Conservation (phyloP, 768 basidiomycete species). For the Rhodotorula toruloides region DNA sequence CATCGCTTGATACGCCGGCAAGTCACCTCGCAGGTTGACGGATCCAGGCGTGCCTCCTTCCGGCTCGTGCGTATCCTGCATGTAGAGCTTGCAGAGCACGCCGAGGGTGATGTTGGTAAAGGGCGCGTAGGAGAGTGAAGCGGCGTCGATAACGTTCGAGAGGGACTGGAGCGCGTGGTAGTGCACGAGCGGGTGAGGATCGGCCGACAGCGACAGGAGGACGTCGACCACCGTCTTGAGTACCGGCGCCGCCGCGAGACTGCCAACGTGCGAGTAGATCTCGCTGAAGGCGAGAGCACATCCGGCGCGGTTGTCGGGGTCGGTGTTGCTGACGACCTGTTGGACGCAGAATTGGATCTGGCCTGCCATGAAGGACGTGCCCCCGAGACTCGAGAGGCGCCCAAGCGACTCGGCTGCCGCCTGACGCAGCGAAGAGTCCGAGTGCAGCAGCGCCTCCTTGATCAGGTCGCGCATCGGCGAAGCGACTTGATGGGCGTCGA, state of each 20-base stretch:
- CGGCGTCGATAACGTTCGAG: conserved; percentile 79
- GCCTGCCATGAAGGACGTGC: conserved; percentile 72
- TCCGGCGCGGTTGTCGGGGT: conserved; percentile 85
- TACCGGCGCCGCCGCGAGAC: conserved; percentile 86
- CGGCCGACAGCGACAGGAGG: conserved; percentile 86
- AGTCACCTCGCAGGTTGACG: conserved; percentile 80
- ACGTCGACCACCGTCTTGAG: conserved; percentile 94
- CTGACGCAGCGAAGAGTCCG: conserved; percentile 67
- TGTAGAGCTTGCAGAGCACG: conserved; percentile 82
- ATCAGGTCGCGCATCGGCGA: conserved; percentile 29
- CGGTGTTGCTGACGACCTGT: conserved; percentile 87
- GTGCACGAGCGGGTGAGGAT: conserved; percentile 94
- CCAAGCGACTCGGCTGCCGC: conserved; percentile 85
- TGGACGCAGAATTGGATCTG: conserved; percentile 88
- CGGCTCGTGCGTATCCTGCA: conserved; percentile 81
- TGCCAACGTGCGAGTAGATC: conserved; percentile 85
- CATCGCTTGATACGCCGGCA: conserved; percentile 83
- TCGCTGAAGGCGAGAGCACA: conserved; percentile 88
- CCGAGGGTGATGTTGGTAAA: conserved; percentile 83
- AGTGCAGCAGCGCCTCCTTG: conserved; percentile 73
- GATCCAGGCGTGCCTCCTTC: conserved; percentile 75
- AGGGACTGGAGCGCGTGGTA: conserved; percentile 86
- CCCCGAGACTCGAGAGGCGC: conserved; percentile 73
- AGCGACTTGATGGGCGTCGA: conserved; percentile 43
- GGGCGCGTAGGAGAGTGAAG: conserved; percentile 82